Conservation (phyloP, 2,329 filamentous ascomycete species). For the Monosporascus sp. region DNA sequence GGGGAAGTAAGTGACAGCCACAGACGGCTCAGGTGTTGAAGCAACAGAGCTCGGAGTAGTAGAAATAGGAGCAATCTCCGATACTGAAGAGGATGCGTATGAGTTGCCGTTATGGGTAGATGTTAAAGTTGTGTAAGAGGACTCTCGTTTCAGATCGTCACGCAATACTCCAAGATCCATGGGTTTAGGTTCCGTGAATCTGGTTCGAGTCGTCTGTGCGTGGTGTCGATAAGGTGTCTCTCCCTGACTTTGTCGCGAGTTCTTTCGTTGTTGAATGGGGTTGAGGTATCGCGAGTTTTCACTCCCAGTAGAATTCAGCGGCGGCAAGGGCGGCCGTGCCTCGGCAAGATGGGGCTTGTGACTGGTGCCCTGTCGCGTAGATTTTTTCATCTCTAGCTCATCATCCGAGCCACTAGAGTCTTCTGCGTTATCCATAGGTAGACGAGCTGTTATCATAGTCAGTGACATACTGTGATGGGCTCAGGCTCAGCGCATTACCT, state of each 20-base stretch:
- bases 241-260: conserved; percentile 6
- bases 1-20: neutral
- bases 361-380: conserved; percentile 2
- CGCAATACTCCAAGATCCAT: conserved; percentile 9
- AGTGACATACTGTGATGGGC: conserved; percentile 5
- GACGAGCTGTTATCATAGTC: conserved; percentile 7
- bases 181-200: conserved; percentile 21
- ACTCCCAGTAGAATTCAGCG: conserved; percentile 11
- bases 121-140: conserved; percentile 10
- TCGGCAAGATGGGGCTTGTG: conserved; percentile 9
- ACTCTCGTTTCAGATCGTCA: conserved; percentile 8
- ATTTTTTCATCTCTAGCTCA: conserved; percentile 15
- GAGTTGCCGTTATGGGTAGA: conserved; percentile 8
- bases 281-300: conserved; percentile 18
- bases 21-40: conserved; percentile 9
- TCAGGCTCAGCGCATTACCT: conserved; percentile 10
- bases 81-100: conserved; percentile 18
- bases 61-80: conserved; percentile 21
- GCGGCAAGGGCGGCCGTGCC: conserved; percentile 10
- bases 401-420: conserved; percentile 16
- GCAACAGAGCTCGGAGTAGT: conserved; percentile 14
- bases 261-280: conserved; percentile 13
- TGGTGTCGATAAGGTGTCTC: conserved; percentile 18
- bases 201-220: conserved; percentile 19
- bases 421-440: conserved; percentile 8